Evolutionary conservation across 768 basidiomycete species (phyloP).

Genomic region (Amanita brunnescens): DNA sequence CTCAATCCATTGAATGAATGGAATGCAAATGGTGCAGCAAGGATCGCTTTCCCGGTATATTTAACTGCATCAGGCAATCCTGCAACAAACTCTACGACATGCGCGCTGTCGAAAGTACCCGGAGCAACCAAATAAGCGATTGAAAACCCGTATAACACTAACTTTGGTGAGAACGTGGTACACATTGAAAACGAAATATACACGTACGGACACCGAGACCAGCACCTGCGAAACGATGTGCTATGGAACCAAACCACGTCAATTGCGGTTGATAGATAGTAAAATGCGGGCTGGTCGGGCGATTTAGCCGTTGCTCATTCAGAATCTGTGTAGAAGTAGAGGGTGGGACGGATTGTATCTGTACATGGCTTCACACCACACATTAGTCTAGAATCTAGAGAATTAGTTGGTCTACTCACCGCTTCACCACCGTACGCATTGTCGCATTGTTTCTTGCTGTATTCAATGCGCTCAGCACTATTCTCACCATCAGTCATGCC

Average conservation of each 20-base stretch:
- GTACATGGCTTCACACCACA: slow-evolving; percentile 34
- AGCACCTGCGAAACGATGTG: slow-evolving; percentile 78
- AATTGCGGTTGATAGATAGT: slow-evolving; percentile 96
- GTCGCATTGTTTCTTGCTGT: slow-evolving; percentile 35
- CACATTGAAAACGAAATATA: neutral
- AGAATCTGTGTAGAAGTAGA: slow-evolving; percentile 54
- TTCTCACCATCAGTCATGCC: slow-evolving; percentile 16
- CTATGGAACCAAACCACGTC: slow-evolving; percentile 83
- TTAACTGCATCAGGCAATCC: slow-evolving; percentile 72
- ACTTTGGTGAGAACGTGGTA: neutral
- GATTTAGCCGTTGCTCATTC: slow-evolving; percentile 78
- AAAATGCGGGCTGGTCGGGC: slow-evolving; percentile 92
- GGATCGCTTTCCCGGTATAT: slow-evolving; percentile 62
- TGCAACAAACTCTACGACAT: slow-evolving; percentile 65
- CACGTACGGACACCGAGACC: slow-evolving; percentile 70
- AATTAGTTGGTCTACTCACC: slow-evolving; percentile 22
- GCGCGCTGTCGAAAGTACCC: slow-evolving; percentile 66
- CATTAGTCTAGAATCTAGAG: neutral
- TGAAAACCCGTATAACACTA: slow-evolving; percentile 84
- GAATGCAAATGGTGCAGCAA: slow-evolving; percentile 86
- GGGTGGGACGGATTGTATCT: slow-evolving; percentile 58
- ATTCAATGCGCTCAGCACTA: neutral
- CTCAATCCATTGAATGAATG: slow-evolving; percentile 87
- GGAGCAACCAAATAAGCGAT: slow-evolving; percentile 83
- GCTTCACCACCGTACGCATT: slow-evolving; percentile 31